phyloP scores from a whole-genome alignment of 192 early-diverging fungal species.

The Linnemannia schmuckeri region DNA sequence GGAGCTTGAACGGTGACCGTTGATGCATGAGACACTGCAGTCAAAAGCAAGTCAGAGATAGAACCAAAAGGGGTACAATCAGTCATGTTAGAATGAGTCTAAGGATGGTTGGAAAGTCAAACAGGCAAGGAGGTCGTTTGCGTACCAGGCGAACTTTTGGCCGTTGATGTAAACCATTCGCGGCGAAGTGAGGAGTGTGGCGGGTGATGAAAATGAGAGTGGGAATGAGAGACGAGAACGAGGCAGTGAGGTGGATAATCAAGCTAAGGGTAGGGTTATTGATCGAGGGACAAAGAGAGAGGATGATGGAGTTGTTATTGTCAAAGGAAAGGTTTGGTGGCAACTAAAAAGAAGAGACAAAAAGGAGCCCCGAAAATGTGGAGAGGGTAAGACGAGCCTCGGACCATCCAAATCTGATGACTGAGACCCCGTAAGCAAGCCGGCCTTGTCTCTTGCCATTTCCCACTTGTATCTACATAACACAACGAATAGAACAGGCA shows the following conservation, averaged over 20 bases:
- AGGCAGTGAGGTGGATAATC: neutral
- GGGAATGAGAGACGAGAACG: neutral
- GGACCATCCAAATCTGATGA: neutral
- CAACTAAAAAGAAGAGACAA: constrained; percentile 2
- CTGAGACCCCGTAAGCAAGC: neutral
- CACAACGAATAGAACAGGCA: too few species aligned
- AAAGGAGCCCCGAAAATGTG: constrained; percentile 2
- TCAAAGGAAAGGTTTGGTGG: neutral
- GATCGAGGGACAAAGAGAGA: neutral
- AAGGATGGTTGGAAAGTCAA: neutral
- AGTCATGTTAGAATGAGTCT: neutral
- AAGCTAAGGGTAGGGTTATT: neutral
- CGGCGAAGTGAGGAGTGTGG: neutral
- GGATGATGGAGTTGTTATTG: neutral
- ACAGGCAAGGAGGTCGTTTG: too few species aligned
- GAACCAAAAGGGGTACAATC: neutral
- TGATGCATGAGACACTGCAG: constrained; percentile 44
- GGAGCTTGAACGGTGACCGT: constrained; percentile 47
- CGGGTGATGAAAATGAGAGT: neutral
- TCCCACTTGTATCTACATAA: too few species aligned
- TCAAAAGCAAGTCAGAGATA: neutral
- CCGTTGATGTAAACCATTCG: constrained; percentile 46
- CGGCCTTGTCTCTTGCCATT: too few species aligned
- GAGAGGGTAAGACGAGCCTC: neutral
- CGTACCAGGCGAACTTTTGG: constrained; percentile 51